phyloP scores from a whole-genome alignment of 2,329 filamentous ascomycete species.

The Monosporascus cannonballus region DNA sequence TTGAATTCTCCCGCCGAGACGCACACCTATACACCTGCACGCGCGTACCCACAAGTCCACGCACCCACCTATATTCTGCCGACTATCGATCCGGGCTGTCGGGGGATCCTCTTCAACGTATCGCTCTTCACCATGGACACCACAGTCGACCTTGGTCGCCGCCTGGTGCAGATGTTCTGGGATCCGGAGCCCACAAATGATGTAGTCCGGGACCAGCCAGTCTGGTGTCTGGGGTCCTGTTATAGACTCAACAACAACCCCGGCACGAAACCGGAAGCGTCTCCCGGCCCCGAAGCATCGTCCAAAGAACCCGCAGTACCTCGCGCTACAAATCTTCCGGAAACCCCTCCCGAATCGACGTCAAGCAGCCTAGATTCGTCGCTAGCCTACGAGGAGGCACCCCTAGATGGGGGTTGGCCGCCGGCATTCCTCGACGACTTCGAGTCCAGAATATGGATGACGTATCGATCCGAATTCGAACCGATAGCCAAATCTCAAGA shows the following conservation, averaged over 20 bases:
- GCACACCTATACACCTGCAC: background rate
- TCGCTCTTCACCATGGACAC: conserved; percentile 21
- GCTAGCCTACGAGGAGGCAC: conserved; percentile 40
- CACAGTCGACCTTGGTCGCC: conserved; percentile 68
- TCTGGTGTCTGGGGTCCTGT: conserved; percentile 71
- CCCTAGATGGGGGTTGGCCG: conserved; percentile 65
- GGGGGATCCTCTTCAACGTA: background rate
- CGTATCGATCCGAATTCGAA: conserved; percentile 82
- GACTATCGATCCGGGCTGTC: background rate
- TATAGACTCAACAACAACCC: conserved; percentile 38
- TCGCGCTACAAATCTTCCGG: conserved; percentile 26
- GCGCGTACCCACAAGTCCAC: no score
- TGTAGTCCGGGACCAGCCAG: conserved; percentile 55
- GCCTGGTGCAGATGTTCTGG: conserved; percentile 87
- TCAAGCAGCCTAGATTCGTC: conserved; percentile 48
- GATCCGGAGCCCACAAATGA: conserved; percentile 85
- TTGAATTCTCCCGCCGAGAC: background rate
- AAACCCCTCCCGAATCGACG: conserved; percentile 42
- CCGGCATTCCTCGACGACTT: conserved; percentile 83
- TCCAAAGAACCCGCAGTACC: conserved; percentile 8
- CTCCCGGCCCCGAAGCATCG: conserved; percentile 9
- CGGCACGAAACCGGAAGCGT: conserved; percentile 11
- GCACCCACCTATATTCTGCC: background rate
- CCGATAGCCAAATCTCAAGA: conserved; percentile 75
- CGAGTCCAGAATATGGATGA: conserved; percentile 92